phyloP scores from a whole-genome alignment of 108 stramenopile genomes.

The Stephanodiscus triporus region DNA sequence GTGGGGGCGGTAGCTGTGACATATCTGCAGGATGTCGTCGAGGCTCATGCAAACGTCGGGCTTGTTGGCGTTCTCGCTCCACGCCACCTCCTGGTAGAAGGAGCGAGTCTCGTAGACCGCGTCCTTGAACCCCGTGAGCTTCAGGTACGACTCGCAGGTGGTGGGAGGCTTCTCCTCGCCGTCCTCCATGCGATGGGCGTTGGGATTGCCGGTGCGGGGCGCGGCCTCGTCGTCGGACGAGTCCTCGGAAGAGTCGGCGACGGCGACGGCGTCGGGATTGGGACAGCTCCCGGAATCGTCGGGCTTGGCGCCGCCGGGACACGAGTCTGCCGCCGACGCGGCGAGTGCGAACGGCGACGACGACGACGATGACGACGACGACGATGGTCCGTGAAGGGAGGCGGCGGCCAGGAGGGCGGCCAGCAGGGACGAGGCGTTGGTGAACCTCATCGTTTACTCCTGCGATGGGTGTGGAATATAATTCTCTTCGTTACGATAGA shows the following conservation, averaged over 20 bases:
- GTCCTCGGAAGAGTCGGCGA: constrained; percentile 7
- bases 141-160: constrained; percentile 51
- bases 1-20: constrained; percentile 77
- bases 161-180: constrained; percentile 52
- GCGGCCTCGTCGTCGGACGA: constrained; percentile 13
- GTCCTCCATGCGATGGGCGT: constrained; percentile 50
- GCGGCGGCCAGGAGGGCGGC: constrained; percentile 26
- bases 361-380: constrained; percentile 14
- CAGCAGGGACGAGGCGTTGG: constrained; percentile 39
- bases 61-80: constrained; percentile 55
- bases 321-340: not conserved
- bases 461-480: no score
- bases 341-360: not conserved
- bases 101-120: constrained; percentile 40
- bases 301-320: not conserved
- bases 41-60: constrained; percentile 75
- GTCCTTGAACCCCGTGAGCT: constrained; percentile 49
- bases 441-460: constrained; percentile 34
- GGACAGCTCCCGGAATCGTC: not conserved
- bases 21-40: constrained; percentile 77
- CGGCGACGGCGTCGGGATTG: constrained; percentile 1
- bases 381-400: constrained; percentile 21
- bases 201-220: constrained; percentile 24
- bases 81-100: constrained; percentile 51
- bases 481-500: no score